phyloP scores from a whole-genome alignment of 371 early-diverging fungal genomes.

The Lichtheimia ramosa region DNA sequence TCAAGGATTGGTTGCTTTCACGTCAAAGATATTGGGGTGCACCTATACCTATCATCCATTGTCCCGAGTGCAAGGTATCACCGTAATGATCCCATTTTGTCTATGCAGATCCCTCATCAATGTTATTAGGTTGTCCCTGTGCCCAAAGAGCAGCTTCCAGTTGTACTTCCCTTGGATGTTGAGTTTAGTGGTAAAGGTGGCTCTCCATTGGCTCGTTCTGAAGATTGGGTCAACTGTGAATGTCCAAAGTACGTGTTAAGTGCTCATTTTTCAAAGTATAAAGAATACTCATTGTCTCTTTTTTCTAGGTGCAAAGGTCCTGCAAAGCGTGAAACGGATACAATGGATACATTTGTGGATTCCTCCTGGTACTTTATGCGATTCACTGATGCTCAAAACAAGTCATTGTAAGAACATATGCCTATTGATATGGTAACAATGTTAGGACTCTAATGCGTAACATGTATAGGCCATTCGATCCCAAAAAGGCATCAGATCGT shows the following conservation, averaged over 20 bases:
- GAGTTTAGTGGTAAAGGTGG: conserved; percentile 70
- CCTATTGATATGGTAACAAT: no score
- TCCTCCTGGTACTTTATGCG: conserved; percentile 95
- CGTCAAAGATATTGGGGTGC: conserved; percentile 99
- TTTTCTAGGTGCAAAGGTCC: conserved; percentile 62
- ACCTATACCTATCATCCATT: conserved; percentile 97
- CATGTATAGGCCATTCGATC: conserved; percentile 56
- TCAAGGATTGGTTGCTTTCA: conserved; percentile 98
- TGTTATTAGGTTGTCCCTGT: conserved; percentile 67
- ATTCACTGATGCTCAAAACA: conserved; percentile 78
- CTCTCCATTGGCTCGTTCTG: conserved; percentile 62
- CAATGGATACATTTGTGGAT: conserved; percentile 97
- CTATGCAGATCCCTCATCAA: no score
- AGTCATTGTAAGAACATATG: conserved; percentile 24
- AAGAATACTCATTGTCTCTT: neutral
- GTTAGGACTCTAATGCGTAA: no score
- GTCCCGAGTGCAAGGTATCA: conserved; percentile 71
- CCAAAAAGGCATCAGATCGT: conserved; percentile 51
- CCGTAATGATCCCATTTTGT: neutral
- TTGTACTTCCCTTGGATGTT: conserved; percentile 68
- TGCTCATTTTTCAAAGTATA: neutral
- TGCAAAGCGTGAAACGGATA: conserved; percentile 87
- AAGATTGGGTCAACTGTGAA: conserved; percentile 65
- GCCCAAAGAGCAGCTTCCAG: conserved; percentile 81
- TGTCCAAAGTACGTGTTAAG: conserved; percentile 72